Conservation (phyloP, 108 stramenopile species). For the Hondaea fermentalgiana region DNA sequence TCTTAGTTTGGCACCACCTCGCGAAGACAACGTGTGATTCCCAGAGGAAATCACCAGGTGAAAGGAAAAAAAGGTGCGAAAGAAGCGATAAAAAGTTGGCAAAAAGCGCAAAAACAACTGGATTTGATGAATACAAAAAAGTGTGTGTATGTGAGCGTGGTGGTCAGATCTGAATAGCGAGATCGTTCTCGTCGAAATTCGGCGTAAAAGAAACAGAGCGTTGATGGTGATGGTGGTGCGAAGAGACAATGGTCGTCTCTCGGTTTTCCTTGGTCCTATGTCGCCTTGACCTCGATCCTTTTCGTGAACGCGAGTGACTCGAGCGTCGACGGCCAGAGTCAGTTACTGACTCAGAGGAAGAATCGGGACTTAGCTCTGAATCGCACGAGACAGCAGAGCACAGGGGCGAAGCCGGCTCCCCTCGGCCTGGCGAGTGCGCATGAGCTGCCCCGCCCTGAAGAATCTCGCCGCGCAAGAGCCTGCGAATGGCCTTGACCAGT, state of each 20-base stretch:
- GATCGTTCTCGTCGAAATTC: neutral
- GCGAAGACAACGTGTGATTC: too few relatives aligned
- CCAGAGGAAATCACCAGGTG: too few relatives aligned
- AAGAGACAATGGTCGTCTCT: neutral
- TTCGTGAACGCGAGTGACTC: neutral
- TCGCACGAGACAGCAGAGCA: neutral
- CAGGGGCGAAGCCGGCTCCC: neutral
- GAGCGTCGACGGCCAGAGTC: neutral
- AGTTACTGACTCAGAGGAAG: neutral
- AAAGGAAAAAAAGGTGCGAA: too few relatives aligned
- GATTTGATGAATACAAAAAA: too few relatives aligned
- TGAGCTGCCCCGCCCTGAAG: neutral
- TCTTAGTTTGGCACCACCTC: too few relatives aligned
- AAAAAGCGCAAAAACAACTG: too few relatives aligned
- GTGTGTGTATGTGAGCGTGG: too few relatives aligned
- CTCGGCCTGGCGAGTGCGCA: neutral
- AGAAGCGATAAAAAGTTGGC: too few relatives aligned
- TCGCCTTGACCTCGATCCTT: neutral
- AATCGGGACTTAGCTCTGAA: neutral
- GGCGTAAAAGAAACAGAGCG: neutral
- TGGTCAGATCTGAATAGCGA: neutral
- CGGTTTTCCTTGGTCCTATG: neutral
- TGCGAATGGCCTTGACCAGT: neutral
- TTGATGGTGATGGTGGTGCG: neutral
- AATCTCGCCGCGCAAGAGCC: neutral